Base-by-base conservation (phyloP, 2,329 filamentous ascomycete genomes). In the Cordyceps javanica region DNA sequence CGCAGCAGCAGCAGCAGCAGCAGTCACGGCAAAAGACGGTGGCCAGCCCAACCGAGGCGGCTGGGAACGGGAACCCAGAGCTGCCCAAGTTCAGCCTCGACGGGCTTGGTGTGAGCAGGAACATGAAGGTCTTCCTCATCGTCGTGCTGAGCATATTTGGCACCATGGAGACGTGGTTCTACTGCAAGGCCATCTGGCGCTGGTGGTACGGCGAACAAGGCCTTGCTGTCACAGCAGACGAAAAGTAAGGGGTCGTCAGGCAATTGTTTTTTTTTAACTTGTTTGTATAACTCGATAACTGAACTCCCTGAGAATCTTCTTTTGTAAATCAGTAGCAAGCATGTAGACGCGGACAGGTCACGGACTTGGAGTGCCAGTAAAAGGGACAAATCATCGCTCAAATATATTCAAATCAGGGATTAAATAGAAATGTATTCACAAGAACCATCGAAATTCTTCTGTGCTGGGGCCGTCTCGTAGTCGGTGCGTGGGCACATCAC, bases 381-480 rank as follows among this genome's bases (percentile, higher is more conserved):
- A n/a, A 34, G 19, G 19, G 11, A 36, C 23, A 28, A 50, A 42
- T 36, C 19, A 51, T 57, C 30, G 46, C 54, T 42, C 54, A 50
- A 41, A 56, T 50, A 51, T 50, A 28, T 36, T 44, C 28, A 26
- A 32, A 34, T 6, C 5, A 41, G 6, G 8, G 21, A 10, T 21
- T 19, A 36, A 34, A 16, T 21, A 34, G 34, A 48, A 21, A 50
- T 49, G 13, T n/a, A 32, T 45, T 62, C 65, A 74, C 49, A 74
- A 62, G 62, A 81, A 81, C 79, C 80, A 82, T 3, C 80, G 70
- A 60, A 81, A 82, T 28, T 80, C 74, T 3, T 69, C 67, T 13
- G 69, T 71, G 11, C 64, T 68, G 0, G 79, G 80, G 0, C 80
- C 79, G 63, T 81, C 78, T 19, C 74, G 69, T 60, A 83, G 64